Percentiles rank a stretch among this genome's conserved stretches.
These are phyloP conservation scores for Gnaphalium uliginosum DNA, from an alignment of 129 eudicot genomes.

Conservation along the genomic window DNA sequence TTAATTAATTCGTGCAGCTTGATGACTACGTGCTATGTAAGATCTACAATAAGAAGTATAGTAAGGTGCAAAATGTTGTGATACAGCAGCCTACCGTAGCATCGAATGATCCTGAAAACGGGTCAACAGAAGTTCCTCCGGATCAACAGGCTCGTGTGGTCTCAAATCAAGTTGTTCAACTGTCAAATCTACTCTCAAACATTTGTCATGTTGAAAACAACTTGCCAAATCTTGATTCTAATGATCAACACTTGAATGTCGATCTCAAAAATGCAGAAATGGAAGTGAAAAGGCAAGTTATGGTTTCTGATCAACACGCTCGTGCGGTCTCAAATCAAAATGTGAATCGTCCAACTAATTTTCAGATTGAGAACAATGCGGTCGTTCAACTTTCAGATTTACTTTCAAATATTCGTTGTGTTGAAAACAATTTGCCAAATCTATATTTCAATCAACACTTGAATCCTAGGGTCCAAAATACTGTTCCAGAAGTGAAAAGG, in stretches of 20 bases:
- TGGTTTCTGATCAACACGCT: too few species aligned
- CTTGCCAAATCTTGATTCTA: neutral
- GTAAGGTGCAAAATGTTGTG: neutral
- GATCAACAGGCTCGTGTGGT: neutral
- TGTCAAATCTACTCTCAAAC: neutral
- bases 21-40: slow-evolving; percentile 21
- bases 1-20: slow-evolving; percentile 16
- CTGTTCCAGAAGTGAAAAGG: too few species aligned
- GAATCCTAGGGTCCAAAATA: too few species aligned
- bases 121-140: neutral
- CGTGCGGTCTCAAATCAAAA: too few species aligned
- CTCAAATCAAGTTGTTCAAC: neutral
- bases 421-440: too few species aligned
- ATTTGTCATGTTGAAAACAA: neutral
- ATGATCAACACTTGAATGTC: neutral
- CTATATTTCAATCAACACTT: too few species aligned
- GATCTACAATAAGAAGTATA: neutral
- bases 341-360: too few species aligned
- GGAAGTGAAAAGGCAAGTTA: too few species aligned
- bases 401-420: too few species aligned
- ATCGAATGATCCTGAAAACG: neutral
- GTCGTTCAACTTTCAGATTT: too few species aligned
- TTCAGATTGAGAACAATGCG: too few species aligned
- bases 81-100: neutral
- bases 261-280: too few species aligned